phyloP scores from a whole-genome alignment of 345 rosid genomes.

The Adansonia digitata region DNA sequence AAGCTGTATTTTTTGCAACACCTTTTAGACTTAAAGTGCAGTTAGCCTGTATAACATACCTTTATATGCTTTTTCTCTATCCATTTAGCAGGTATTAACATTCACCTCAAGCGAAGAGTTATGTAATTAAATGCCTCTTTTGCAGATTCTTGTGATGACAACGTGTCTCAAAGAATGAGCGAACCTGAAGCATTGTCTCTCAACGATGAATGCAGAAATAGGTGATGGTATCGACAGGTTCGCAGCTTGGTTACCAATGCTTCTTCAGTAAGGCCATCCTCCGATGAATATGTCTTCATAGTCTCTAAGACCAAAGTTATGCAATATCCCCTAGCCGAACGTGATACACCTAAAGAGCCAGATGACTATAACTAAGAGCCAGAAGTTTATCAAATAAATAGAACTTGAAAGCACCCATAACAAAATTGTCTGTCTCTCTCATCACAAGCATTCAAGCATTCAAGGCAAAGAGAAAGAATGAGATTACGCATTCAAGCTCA shows the following conservation, averaged over 20 bases:
- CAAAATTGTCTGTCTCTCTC: not conserved
- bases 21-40: not conserved
- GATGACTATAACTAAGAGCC: not conserved
- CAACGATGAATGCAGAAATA: constrained; percentile 78
- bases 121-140: not conserved
- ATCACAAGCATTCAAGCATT: not conserved
- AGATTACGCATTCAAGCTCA: not conserved
- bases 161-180: not conserved
- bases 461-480: not conserved
- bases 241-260: constrained; percentile 90
- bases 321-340: constrained; percentile 89
- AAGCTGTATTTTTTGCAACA: not conserved
- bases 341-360: constrained; percentile 64
- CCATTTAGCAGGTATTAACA: constrained; percentile 1
- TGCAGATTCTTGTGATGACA: not conserved
- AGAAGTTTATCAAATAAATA: constrained; percentile 1
- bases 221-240: constrained; percentile 78
- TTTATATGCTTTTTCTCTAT: not conserved
- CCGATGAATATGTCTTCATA: constrained; percentile 85
- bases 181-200: constrained; percentile 77
- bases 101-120: not conserved
- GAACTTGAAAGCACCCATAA: not conserved
- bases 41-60: not conserved
- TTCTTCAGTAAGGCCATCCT: constrained; percentile 94
- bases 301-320: constrained; percentile 72